Percentiles rank a stretch among this genome's conserved stretches.
Evolutionary conservation across 768 basidiomycete genomes (phyloP).

Genomic region (Hypholoma fasciculare): DNA sequence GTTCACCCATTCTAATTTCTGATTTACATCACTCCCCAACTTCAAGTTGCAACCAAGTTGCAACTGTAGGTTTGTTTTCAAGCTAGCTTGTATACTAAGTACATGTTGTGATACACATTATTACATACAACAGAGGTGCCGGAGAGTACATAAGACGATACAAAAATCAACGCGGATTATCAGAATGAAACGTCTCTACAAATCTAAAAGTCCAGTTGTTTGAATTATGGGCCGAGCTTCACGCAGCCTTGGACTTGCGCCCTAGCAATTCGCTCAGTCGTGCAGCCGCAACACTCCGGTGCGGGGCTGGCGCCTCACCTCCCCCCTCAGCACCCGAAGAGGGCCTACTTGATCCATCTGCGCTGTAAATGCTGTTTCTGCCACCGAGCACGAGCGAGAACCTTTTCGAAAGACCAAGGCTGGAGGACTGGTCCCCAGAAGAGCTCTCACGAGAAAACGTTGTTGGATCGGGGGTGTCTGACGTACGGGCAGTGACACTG

Average conservation of each 20-base stretch:
- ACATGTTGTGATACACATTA: background rate
- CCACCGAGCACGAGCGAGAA: constrained; percentile 60
- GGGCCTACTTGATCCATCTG: constrained; percentile 11
- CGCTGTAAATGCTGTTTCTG: constrained; percentile 20
- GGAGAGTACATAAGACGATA: background rate
- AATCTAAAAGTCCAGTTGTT: background rate
- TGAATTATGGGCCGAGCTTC: background rate
- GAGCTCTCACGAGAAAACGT: constrained; percentile 13
- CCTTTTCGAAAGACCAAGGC: constrained; percentile 36
- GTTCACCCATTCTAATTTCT: no score
- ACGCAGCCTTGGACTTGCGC: constrained; percentile 24
- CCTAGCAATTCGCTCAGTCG: constrained; percentile 57
- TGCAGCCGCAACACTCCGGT: constrained; percentile 50
- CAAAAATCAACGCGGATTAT: background rate
- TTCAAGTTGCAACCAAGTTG: no score
- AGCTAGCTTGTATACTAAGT: background rate
- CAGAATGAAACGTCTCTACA: background rate
- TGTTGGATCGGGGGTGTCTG: constrained; percentile 20
- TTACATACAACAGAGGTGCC: background rate
- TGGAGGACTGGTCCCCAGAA: constrained; percentile 6
- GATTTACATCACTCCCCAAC: no score
- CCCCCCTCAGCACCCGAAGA: background rate
- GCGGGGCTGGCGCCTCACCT: constrained; percentile 22
- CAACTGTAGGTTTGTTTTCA: no score
- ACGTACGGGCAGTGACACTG: constrained; percentile 63